A percentile compares a stretch with the other conserved stretches of the same genome.
phyloP scores from a whole-genome alignment of 345 rosid genomes.

The Syzygium aqueum region DNA sequence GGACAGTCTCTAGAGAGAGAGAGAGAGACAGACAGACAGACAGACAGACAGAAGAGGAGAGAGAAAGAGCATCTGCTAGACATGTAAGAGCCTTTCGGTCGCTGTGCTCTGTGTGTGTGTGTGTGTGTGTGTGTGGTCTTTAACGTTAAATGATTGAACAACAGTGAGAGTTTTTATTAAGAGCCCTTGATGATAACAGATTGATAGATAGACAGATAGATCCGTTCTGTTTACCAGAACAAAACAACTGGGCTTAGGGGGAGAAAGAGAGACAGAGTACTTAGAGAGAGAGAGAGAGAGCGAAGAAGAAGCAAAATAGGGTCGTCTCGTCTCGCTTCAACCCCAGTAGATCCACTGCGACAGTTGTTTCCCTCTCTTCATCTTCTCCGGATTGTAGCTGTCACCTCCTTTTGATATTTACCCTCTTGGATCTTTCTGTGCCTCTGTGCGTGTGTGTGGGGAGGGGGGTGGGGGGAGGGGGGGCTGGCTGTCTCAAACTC shows the following conservation, averaged over 20 bases:
- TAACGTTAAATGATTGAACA: conserved; percentile 13
- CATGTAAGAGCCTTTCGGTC: neutral
- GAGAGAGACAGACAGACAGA: conserved; percentile 12
- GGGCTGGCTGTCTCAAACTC: neutral
- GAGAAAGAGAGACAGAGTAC: neutral
- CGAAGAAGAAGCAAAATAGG: neutral
- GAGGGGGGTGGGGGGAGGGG: neutral
- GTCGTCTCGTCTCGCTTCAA: neutral
- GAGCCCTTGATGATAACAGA: neutral
- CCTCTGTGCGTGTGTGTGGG: neutral
- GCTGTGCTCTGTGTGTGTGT: neutral
- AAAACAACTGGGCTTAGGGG: neutral
- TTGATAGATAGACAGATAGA: neutral
- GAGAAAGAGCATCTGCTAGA: neutral
- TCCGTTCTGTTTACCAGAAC: neutral
- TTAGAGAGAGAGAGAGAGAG: neutral
- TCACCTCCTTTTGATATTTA: conserved; percentile 20
- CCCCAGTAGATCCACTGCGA: neutral
- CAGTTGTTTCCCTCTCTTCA: neutral
- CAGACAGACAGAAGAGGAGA: neutral
- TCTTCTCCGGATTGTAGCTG: conserved; percentile 41
- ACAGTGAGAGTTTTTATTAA: neutral
- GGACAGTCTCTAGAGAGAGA: conserved; percentile 2
- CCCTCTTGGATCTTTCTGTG: conserved; percentile 23
- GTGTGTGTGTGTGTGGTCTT: neutral